Percentiles rank a stretch among this genome's conserved stretches.
Evolutionary conservation across 257 asterid genomes (phyloP).

Genomic region (Paulownia fortunei): DNA sequence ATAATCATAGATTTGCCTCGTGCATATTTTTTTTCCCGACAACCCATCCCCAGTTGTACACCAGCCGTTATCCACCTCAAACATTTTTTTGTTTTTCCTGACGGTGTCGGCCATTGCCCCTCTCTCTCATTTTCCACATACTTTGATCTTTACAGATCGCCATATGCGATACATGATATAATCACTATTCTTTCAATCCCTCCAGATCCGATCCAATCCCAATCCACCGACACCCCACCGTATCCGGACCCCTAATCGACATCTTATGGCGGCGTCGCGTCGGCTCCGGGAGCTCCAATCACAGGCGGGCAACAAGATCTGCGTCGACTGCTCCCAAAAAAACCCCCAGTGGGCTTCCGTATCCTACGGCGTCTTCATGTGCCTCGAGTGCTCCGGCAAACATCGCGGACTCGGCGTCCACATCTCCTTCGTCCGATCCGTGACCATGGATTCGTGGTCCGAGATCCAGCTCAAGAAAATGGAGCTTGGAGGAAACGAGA

Average conservation of each 20-base stretch:
- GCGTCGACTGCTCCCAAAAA: conserved; percentile 89
- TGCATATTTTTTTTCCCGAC: neutral
- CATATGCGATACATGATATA: neutral
- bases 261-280: conserved; percentile 77
- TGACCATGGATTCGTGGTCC: conserved; percentile 98
- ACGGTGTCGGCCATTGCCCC: conserved; percentile 36
- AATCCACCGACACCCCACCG: conserved; percentile 16
- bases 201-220: conserved; percentile 32
- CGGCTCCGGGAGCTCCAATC: conserved; percentile 91
- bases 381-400: conserved; percentile 95
- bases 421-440: conserved; percentile 96
- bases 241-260: conserved; percentile 23
- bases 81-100: conserved; percentile 18
- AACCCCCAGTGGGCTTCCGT: conserved; percentile 99
- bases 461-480: conserved; percentile 91
- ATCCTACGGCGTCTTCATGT: conserved; percentile 89
- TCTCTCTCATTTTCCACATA: neutral
- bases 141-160: neutral
- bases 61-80: conserved; percentile 29
- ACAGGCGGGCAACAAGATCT: conserved; percentile 82
- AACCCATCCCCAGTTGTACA: conserved; percentile 5
- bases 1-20: neutral
- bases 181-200: neutral
- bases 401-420: conserved; percentile 98
- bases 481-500: conserved; percentile 90